Percentiles rank a stretch among this genome's conserved stretches.
Evolutionary conservation across 768 basidiomycete species (phyloP).

Genomic region (Amanita phalloides): DNA sequence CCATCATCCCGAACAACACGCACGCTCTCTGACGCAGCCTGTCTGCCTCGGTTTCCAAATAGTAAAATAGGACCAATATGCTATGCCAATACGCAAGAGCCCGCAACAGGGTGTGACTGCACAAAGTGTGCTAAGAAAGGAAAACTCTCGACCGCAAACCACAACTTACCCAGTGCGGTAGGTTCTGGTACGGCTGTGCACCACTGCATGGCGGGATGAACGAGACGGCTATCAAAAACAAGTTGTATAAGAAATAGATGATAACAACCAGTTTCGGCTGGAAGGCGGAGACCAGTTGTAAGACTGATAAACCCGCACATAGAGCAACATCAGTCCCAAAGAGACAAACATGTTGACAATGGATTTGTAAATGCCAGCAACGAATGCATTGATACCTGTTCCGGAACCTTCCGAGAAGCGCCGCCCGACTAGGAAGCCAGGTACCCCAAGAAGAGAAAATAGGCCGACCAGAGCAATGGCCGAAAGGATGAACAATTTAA

Average conservation of each 20-base stretch:
- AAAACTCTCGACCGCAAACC: background rate
- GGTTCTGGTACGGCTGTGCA: slow-evolving; percentile 36
- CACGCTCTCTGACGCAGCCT: slow-evolving; percentile 35
- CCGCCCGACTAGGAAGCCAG: slow-evolving; percentile 43
- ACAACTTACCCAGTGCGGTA: slow-evolving; percentile 59
- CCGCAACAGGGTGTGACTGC: slow-evolving; percentile 40
- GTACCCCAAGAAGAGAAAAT: slow-evolving; percentile 34
- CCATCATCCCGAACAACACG: slow-evolving; percentile 7
- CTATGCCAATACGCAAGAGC: slow-evolving; percentile 36
- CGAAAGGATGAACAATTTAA: slow-evolving; percentile 46
- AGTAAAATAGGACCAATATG: slow-evolving; percentile 48
- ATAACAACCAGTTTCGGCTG: slow-evolving; percentile 37
- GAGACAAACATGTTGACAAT: slow-evolving; percentile 53
- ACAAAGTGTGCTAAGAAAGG: background rate
- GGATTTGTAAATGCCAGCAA: slow-evolving; percentile 52
- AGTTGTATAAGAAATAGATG: slow-evolving; percentile 53
- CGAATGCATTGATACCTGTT: slow-evolving; percentile 46
- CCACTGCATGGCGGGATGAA: slow-evolving; percentile 50
- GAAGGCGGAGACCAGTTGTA: slow-evolving; percentile 61
- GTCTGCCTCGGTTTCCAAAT: slow-evolving; percentile 35
- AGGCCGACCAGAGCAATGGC: slow-evolving; percentile 45
- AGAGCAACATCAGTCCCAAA: slow-evolving; percentile 53
- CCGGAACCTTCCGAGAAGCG: slow-evolving; percentile 55
- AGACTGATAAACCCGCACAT: slow-evolving; percentile 28
- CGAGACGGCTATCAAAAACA: slow-evolving; percentile 51